Conservation (phyloP, 1,139 yeast species). For the Yamadazyma diospyri region DNA sequence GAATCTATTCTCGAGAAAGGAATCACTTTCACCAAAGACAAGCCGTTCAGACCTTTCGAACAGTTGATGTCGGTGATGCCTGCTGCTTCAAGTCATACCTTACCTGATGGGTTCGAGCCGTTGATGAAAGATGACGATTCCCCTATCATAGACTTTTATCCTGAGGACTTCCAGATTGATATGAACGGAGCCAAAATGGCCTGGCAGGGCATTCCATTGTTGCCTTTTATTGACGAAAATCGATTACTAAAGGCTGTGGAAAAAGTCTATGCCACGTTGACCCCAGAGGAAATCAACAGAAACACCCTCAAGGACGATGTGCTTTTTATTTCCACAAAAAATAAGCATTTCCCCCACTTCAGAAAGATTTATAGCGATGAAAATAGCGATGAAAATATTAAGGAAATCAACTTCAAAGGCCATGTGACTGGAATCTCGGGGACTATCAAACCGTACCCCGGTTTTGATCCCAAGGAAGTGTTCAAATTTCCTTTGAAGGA, state of each 20-base stretch:
- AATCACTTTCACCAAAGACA: conserved; percentile 63
- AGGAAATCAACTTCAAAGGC: conserved; percentile 39
- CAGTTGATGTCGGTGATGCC: conserved; percentile 98
- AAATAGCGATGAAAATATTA: conserved; percentile 26
- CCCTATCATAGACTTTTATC: conserved; percentile 88
- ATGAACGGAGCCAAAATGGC: conserved; percentile 94
- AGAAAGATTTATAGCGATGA: conserved; percentile 30
- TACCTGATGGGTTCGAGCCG: conserved; percentile 80
- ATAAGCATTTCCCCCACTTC: conserved; percentile 44
- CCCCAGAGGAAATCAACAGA: conserved; percentile 67
- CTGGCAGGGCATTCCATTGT: conserved; percentile 91
- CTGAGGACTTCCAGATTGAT: conserved; percentile 83
- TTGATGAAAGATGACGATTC: conserved; percentile 80
- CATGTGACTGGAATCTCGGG: conserved; percentile 68
- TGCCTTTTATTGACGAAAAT: conserved; percentile 88
- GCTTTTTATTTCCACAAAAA: conserved; percentile 54
- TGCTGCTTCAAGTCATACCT: conserved; percentile 89
- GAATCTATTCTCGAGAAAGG: conserved; percentile 48
- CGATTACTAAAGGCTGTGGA: conserved; percentile 66
- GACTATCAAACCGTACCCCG: conserved; percentile 39
- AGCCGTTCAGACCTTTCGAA: conserved; percentile 90
- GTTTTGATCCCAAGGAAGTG: conserved; percentile 45
- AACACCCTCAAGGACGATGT: conserved; percentile 67
- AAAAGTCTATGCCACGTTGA: conserved; percentile 57
- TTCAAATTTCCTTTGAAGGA: conserved; percentile 60